These are phyloP conservation scores for Thalassiosira mediterranea DNA, from an alignment of 352 stramenopile species.

Conservation along the genomic window DNA sequence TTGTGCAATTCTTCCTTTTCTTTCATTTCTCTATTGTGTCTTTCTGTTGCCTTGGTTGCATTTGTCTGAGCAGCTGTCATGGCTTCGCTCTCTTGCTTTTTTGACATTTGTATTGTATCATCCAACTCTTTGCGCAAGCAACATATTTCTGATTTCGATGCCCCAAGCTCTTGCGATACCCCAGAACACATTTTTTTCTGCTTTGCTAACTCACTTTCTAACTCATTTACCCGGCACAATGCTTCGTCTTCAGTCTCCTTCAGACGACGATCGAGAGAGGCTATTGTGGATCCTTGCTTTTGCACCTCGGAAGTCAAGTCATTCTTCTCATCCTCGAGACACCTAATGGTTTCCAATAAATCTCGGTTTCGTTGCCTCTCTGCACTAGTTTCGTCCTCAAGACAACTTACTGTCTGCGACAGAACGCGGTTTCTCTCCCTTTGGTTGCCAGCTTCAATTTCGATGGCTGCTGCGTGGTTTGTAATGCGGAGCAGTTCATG, in stretches of 20 bases:
- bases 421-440: constrained; percentile 31
- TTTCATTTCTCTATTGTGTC: constrained; percentile 1
- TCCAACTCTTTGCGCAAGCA: constrained; percentile 25
- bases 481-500: constrained; percentile 17
- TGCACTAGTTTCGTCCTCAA: constrained; percentile 20
- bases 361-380: constrained; percentile 30
- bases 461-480: constrained; percentile 21
- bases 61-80: constrained; percentile 7
- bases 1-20: neutral
- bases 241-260: constrained; percentile 7
- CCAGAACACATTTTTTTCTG: constrained; percentile 22
- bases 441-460: constrained; percentile 34
- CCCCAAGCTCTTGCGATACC: constrained; percentile 24
- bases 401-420: neutral
- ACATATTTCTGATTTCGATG: constrained; percentile 7
- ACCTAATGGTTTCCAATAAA: neutral
- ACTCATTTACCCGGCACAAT: constrained; percentile 10
- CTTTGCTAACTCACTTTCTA: constrained; percentile 15
- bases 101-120: constrained; percentile 11
- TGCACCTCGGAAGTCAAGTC: constrained; percentile 23
- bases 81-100: constrained; percentile 25
- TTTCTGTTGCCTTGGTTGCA: constrained; percentile 16
- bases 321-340: constrained; percentile 3
- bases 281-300: constrained; percentile 1
- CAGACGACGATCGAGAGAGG: neutral